Base-by-base conservation (phyloP, 192 early-diverging fungal species). In the Rhizophlyctis rosea region DNA sequence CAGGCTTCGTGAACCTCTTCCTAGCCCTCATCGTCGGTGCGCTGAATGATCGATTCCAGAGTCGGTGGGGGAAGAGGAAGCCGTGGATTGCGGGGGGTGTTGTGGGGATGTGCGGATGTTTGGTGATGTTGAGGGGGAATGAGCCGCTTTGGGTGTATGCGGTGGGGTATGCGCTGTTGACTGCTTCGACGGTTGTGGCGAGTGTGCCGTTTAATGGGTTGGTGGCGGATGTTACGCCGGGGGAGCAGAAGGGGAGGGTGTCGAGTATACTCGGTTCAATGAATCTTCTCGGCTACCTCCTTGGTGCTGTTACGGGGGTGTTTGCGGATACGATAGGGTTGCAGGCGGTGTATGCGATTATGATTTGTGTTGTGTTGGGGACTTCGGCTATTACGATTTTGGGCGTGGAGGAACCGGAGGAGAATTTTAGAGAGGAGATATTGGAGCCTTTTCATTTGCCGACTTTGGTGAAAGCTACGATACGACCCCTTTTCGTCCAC, bases 191-290 rank as follows among this genome's bases (percentile, higher is more conserved):
- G 14, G 62, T 72, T 4, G 39, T 74, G 18, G 50, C 64, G 1
- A 62, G 57, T n/a, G 74, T 79, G 18, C 77, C 77, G 1, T 79
- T 79, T 59, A 79, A 79, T 39, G 77, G 74, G 0, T 54, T 76
- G 13, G 33, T 79, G 14, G 71, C 77, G 16, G 77, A 79, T 47
- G 57, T 74, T 5, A 69, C 77, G 4, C 73, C 73, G 3, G 51
- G 50, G n/a, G 71, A 71, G 14, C 74, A 76, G 34, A 77, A 71
- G 34, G 71, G 56, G 0, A 49, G 34, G 24, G 66, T 77, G 27
- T 71, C 68, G 7, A 64, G 71, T 5, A 62, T 77, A 39, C 70
- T 79, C 75, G 77, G 74, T 28, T 56, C 61, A 4, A 25, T 68
- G 61, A 74, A 78, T 53, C 72, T 79, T 9, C 34, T 39, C 3